phyloP scores from a whole-genome alignment of 768 basidiomycete genomes.

The Chiua virens region DNA sequence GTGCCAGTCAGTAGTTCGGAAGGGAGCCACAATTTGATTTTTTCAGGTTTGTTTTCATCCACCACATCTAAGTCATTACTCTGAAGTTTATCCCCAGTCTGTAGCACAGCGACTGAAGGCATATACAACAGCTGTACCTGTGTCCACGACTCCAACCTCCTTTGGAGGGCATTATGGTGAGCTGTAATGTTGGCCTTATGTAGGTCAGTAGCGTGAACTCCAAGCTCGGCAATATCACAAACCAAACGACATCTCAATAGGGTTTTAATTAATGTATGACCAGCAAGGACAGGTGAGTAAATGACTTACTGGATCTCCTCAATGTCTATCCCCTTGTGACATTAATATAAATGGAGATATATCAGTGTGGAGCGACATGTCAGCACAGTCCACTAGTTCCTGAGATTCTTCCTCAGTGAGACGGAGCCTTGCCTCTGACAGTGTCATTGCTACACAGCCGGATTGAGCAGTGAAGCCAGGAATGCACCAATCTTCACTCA shows the following conservation, averaged over 20 bases:
- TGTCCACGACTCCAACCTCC: background rate
- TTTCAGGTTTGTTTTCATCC: background rate
- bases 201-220: background rate
- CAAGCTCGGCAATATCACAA: background rate
- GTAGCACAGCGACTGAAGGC: background rate
- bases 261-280: background rate
- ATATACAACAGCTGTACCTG: background rate
- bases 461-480: background rate
- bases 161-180: background rate
- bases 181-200: background rate
- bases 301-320: too few relatives aligned
- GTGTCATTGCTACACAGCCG: background rate
- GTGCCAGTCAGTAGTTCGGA: background rate
- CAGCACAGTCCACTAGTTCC: background rate
- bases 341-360: background rate
- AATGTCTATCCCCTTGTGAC: background rate
- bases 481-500: background rate
- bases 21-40: background rate
- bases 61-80: background rate
- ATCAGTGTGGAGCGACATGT: background rate
- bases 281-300: background rate
- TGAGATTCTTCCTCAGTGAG: background rate
- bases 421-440: background rate
- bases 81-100: too few relatives aligned
- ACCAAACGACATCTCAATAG: background rate